phyloP scores from a whole-genome alignment of 2,329 filamentous ascomycete genomes.

The Coniochaeta pulveracea region DNA sequence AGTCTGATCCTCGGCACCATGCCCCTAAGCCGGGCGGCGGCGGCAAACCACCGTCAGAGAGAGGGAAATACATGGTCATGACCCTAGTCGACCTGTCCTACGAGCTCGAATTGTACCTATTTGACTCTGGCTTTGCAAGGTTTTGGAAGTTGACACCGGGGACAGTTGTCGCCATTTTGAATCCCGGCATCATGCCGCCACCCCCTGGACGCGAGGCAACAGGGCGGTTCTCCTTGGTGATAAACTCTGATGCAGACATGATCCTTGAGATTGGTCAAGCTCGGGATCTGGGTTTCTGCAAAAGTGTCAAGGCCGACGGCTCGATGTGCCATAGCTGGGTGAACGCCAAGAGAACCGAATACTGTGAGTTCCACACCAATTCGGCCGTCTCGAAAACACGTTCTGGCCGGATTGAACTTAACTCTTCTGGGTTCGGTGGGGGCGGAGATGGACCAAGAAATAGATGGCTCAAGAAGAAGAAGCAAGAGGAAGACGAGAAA shows the following conservation, averaged over 20 bases:
- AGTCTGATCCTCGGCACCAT: slow-evolving; percentile 66
- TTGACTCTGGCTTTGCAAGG: slow-evolving; percentile 77
- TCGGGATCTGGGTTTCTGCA: slow-evolving; percentile 81
- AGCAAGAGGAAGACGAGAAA: slow-evolving; percentile 14
- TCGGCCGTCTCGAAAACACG: slow-evolving; percentile 60
- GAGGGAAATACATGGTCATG: slow-evolving; percentile 86
- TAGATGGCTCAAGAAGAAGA: slow-evolving; percentile 8
- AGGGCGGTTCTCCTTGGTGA: slow-evolving; percentile 73
- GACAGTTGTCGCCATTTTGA: slow-evolving; percentile 86
- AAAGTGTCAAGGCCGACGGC: slow-evolving; percentile 74
- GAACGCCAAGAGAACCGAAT: slow-evolving; percentile 76
- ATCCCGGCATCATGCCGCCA: slow-evolving; percentile 84
- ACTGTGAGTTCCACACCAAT: slow-evolving; percentile 89
- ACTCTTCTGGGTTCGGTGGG: slow-evolving; percentile 48
- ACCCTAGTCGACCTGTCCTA: slow-evolving; percentile 79
- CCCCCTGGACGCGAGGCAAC: slow-evolving; percentile 64
- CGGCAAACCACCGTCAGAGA: slow-evolving; percentile 40
- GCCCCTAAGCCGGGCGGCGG: slow-evolving; percentile 31
- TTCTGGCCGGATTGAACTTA: slow-evolving; percentile 66
- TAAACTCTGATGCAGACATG: slow-evolving; percentile 78
- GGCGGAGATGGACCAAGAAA: slow-evolving; percentile 8
- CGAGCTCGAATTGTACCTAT: slow-evolving; percentile 86
- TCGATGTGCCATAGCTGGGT: slow-evolving; percentile 74
- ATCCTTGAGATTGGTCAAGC: slow-evolving; percentile 81
- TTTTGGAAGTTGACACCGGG: slow-evolving; percentile 92